These are phyloP conservation scores for Aspergillus sclerotiicarbonarius DNA, from an alignment of 495 filamentous ascomycete genomes.

Conservation along the genomic window DNA sequence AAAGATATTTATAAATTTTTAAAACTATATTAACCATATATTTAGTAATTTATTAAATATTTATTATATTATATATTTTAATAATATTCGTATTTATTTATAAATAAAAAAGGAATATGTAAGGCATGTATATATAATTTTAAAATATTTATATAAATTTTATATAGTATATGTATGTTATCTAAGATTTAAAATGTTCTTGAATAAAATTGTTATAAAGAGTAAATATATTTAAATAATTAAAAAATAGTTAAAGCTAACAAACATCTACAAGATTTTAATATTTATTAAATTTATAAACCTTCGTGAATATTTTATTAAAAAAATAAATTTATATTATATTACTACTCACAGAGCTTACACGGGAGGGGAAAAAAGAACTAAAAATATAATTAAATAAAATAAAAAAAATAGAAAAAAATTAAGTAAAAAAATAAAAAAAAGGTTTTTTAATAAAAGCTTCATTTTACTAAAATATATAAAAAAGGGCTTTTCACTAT, in stretches of 20 bases:
- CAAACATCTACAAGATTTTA: neutral
- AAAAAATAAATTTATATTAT: neutral
- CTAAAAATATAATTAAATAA: no score
- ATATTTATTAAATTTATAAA: neutral
- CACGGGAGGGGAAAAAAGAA: no score
- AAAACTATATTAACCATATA: conserved; percentile 4
- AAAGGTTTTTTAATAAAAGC: no score
- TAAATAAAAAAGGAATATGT: neutral
- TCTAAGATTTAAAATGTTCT: no score
- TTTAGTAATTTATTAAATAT: neutral
- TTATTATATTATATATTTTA: neutral
- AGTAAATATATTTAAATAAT: neutral
- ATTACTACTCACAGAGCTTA: neutral
- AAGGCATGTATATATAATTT: no score
- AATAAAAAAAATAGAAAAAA: neutral
- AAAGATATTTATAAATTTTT: neutral
- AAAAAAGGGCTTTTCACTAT: no score
- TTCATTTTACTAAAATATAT: neutral
- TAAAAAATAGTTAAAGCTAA: neutral
- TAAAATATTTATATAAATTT: no score
- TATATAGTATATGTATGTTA: no score
- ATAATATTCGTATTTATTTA: neutral
- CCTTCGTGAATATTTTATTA: neutral
- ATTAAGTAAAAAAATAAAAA: neutral
- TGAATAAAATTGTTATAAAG: no score